Conservation (phyloP, 1,139 yeast genomes). For the Saccharomyces pastorianus region DNA sequence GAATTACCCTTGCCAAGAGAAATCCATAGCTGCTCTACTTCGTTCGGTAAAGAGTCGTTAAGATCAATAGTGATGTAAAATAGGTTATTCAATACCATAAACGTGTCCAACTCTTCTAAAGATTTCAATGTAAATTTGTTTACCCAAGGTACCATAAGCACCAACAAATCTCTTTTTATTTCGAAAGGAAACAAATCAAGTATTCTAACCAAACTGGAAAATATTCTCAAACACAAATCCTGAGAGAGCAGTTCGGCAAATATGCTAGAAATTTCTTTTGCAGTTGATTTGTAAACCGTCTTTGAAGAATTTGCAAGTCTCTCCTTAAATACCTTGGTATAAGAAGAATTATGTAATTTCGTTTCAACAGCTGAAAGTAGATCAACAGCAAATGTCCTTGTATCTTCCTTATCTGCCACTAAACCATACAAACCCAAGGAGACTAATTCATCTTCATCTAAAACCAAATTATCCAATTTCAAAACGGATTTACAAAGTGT, state of each 20-base stretch:
- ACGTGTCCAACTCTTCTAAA: slow-evolving; percentile 40
- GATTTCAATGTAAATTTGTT: slow-evolving; percentile 62
- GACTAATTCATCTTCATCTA: slow-evolving; percentile 31
- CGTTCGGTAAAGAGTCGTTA: slow-evolving; percentile 66
- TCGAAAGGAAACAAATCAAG: slow-evolving; percentile 32
- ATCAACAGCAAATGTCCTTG: slow-evolving; percentile 30
- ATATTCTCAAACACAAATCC: slow-evolving; percentile 26
- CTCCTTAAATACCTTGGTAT: slow-evolving; percentile 31
- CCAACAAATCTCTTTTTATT: slow-evolving; percentile 66
- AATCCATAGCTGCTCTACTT: slow-evolving; percentile 91
- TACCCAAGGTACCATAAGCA: slow-evolving; percentile 84
- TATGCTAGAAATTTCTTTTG: slow-evolving; percentile 32
- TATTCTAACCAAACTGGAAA: slow-evolving; percentile 27
- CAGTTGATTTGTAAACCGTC: slow-evolving; percentile 31
- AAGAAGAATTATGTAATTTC: slow-evolving; percentile 29
- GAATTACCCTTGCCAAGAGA: slow-evolving; percentile 72
- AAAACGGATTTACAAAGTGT: slow-evolving; percentile 54
- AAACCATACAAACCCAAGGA: slow-evolving; percentile 31
- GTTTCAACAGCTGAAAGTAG: slow-evolving; percentile 29
- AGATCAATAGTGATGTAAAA: slow-evolving; percentile 79
- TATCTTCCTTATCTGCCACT: slow-evolving; percentile 27
- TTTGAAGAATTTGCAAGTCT: slow-evolving; percentile 30
- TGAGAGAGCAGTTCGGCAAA: slow-evolving; percentile 31
- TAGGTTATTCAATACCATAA: slow-evolving; percentile 74
- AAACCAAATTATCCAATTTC: slow-evolving; percentile 22